phyloP scores from a whole-genome alignment of 1,284 basidiomycete species.

The Pisolithus thermaeus region DNA sequence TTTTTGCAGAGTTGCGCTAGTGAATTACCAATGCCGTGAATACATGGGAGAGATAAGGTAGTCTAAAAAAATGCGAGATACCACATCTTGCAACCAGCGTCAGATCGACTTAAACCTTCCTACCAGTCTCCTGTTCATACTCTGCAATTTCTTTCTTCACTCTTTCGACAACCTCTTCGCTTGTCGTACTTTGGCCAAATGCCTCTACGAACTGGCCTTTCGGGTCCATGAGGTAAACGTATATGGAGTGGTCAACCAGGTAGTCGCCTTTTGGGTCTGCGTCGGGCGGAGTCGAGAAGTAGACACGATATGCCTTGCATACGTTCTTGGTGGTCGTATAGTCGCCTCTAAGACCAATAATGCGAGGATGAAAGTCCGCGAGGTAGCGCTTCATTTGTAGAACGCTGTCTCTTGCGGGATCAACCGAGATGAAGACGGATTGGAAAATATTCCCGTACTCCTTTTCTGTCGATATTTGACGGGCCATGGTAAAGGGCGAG shows the following conservation, averaged over 20 bases:
- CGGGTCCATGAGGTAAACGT: slow-evolving; percentile 99
- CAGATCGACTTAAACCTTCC: slow-evolving; percentile 22
- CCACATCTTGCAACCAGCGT: neutral
- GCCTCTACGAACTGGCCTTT: slow-evolving; percentile 94
- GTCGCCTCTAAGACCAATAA: slow-evolving; percentile 84
- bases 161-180: slow-evolving; percentile 64
- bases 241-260: slow-evolving; percentile 95
- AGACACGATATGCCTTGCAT: slow-evolving; percentile 95
- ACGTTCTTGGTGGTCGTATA: slow-evolving; percentile 84
- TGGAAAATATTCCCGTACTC: slow-evolving; percentile 60
- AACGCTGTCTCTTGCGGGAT: slow-evolving; percentile 87
- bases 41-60: slow-evolving; percentile 3
- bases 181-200: slow-evolving; percentile 81
- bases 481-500: neutral
- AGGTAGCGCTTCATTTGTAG: slow-evolving; percentile 56
- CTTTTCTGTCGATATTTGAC: slow-evolving; percentile 48
- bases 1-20: neutral
- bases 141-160: slow-evolving; percentile 53
- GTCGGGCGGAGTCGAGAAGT: slow-evolving; percentile 95
- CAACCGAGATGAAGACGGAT: slow-evolving; percentile 93
- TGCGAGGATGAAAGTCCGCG: slow-evolving; percentile 85
- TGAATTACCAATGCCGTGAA: neutral
- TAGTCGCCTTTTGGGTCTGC: slow-evolving; percentile 89
- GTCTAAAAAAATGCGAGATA: neutral
- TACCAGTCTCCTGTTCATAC: slow-evolving; percentile 44